These are phyloP conservation scores for Phytophthora aleatoria DNA, from an alignment of 352 stramenopile genomes.

Conservation along the genomic window DNA sequence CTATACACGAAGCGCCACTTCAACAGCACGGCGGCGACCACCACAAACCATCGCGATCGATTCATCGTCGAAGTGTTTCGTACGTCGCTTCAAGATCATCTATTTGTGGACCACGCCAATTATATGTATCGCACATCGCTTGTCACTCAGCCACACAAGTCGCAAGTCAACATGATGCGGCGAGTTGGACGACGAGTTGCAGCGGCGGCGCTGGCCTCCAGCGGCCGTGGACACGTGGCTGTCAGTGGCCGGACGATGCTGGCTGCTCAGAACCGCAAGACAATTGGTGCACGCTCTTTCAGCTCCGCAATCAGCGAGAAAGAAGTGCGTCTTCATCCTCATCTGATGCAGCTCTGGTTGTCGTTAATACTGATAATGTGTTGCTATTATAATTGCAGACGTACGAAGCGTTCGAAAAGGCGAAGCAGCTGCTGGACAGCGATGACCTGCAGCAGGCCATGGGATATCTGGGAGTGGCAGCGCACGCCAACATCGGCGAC, in stretches of 20 bases:
- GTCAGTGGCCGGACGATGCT: slow-evolving; percentile 10
- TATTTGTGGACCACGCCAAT: slow-evolving; percentile 5
- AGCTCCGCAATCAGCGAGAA: slow-evolving; percentile 33
- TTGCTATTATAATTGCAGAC: slow-evolving; percentile 28
- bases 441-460: slow-evolving; percentile 66
- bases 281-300: slow-evolving; percentile 16
- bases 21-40: slow-evolving; percentile 19
- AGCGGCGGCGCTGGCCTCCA: slow-evolving; percentile 11
- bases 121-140: slow-evolving; percentile 15
- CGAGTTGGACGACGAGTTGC: slow-evolving; percentile 24
- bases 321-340: slow-evolving; percentile 32
- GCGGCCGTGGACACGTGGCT: background rate
- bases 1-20: slow-evolving; percentile 13
- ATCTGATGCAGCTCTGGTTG: background rate
- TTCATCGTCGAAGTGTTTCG: slow-evolving; percentile 12
- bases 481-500: slow-evolving; percentile 66
- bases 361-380: background rate
- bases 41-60: background rate
- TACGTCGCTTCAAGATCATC: slow-evolving; percentile 24
- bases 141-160: slow-evolving; percentile 27
- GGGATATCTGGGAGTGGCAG: slow-evolving; percentile 61
- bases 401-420: slow-evolving; percentile 56
- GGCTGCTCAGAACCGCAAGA: background rate
- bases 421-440: slow-evolving; percentile 58
- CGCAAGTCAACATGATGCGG: slow-evolving; percentile 23